Evolutionary conservation across 345 rosid genomes (phyloP).

Genomic region (Arabis alpina): DNA sequence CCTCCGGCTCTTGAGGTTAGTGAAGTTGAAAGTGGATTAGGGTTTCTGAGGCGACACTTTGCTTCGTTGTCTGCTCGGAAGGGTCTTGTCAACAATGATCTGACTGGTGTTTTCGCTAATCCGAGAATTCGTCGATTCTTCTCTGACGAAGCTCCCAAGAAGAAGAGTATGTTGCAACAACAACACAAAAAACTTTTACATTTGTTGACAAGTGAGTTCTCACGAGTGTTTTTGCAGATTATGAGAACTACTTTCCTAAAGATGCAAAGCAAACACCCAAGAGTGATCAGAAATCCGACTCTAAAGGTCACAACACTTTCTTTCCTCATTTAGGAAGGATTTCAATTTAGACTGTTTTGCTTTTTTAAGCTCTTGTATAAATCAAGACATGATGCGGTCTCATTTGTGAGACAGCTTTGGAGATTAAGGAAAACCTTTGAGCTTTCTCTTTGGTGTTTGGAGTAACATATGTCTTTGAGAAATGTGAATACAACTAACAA

Average conservation of each 20-base stretch:
- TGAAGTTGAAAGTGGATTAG: slow-evolving; percentile 49
- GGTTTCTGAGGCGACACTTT: slow-evolving; percentile 61
- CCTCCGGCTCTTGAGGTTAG: slow-evolving; percentile 35
- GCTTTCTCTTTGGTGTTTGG: too few relatives aligned
- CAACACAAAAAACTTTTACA: too few relatives aligned
- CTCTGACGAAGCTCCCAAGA: slow-evolving; percentile 78
- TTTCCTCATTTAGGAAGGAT: not conserved
- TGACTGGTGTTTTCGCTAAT: slow-evolving; percentile 62
- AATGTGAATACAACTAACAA: not conserved
- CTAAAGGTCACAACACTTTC: slow-evolving; percentile 42
- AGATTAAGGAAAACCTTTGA: too few relatives aligned
- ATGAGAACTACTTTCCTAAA: slow-evolving; percentile 84
- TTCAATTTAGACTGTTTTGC: not conserved
- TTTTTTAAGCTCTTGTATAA: not conserved
- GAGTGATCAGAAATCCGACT: slow-evolving; percentile 76
- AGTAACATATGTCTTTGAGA: not conserved
- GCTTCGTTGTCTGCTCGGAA: slow-evolving; percentile 50
- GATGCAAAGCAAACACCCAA: slow-evolving; percentile 82
- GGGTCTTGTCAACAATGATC: slow-evolving; percentile 45
- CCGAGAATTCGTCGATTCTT: slow-evolving; percentile 66
- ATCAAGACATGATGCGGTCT: too few relatives aligned
- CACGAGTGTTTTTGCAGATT: slow-evolving; percentile 53
- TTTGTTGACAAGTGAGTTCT: not conserved
- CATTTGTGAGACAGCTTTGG: not conserved
- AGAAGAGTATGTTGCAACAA: slow-evolving; percentile 42